Percentiles rank a stretch among this genome's conserved stretches.
phyloP scores from a whole-genome alignment of 2,329 filamentous ascomycete species.

The Fusarium dimerum region DNA sequence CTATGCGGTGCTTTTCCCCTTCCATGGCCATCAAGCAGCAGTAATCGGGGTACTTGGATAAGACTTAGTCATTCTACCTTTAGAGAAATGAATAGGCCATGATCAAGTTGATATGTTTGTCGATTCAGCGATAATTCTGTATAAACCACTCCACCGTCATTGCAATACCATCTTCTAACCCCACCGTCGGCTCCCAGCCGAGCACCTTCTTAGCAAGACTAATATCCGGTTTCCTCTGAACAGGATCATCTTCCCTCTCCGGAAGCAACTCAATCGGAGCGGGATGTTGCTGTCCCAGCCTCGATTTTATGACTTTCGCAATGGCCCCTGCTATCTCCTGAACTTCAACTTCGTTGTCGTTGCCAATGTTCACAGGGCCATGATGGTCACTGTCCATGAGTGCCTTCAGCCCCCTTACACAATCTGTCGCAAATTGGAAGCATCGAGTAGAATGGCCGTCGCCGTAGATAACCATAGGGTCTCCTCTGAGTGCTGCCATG shows the following conservation, averaged over 20 bases:
- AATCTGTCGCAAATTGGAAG: slow-evolving; percentile 15
- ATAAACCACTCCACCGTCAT: slow-evolving; percentile 22
- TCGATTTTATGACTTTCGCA: slow-evolving; percentile 13
- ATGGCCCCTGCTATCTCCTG: slow-evolving; percentile 15
- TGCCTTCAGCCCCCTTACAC: slow-evolving; percentile 9
- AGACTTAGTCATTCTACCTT: too few species aligned
- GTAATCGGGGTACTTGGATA: slow-evolving; percentile 26
- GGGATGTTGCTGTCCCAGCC: slow-evolving; percentile 3
- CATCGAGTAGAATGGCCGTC: slow-evolving; percentile 19
- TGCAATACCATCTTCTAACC: slow-evolving; percentile 15
- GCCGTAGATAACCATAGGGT: slow-evolving; percentile 18
- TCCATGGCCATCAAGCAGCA: slow-evolving; percentile 16
- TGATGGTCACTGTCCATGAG: slow-evolving; percentile 23
- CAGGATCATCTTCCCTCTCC: slow-evolving; percentile 19
- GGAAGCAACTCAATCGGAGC: slow-evolving; percentile 12
- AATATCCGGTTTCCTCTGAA: slow-evolving; percentile 15
- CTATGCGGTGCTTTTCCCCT: slow-evolving; percentile 28
- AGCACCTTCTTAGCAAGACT: slow-evolving; percentile 11
- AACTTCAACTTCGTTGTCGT: slow-evolving; percentile 17
- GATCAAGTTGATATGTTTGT: too few species aligned
- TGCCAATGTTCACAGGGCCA: slow-evolving; percentile 18
- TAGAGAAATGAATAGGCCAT: too few species aligned
- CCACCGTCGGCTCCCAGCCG: slow-evolving; percentile 12
- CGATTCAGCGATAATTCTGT: neutral
- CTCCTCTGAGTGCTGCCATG: slow-evolving; percentile 13